Percentiles rank a stretch among this genome's conserved stretches.
Evolutionary conservation across 768 basidiomycete genomes (phyloP).

Genomic region (Amanita inopinata): DNA sequence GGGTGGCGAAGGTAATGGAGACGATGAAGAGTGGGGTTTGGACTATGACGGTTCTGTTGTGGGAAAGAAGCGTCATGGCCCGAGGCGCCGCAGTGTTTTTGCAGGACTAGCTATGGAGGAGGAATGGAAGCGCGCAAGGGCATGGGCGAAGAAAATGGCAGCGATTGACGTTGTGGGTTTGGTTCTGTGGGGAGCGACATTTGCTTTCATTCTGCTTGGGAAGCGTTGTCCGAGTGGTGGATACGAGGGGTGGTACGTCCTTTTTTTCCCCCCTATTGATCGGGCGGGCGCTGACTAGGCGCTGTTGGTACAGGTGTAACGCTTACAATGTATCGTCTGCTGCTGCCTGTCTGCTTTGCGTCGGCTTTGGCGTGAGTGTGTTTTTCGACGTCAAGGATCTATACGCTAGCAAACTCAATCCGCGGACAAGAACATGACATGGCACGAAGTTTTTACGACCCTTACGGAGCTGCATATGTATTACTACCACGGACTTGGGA

Average conservation of each 20-base stretch:
- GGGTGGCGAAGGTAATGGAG: slow-evolving; percentile 27
- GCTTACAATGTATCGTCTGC: slow-evolving; percentile 63
- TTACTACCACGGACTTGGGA: neutral
- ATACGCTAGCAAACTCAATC: slow-evolving; percentile 48
- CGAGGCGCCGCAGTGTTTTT: slow-evolving; percentile 43
- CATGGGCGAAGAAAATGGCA: slow-evolving; percentile 41
- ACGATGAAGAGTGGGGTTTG: slow-evolving; percentile 25
- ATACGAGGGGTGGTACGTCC: slow-evolving; percentile 53
- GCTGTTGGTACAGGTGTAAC: slow-evolving; percentile 42
- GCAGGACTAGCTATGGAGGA: slow-evolving; percentile 56
- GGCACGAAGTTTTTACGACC: slow-evolving; percentile 1
- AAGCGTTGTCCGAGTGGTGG: slow-evolving; percentile 53
- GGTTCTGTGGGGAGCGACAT: slow-evolving; percentile 47
- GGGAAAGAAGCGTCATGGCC: slow-evolving; percentile 25
- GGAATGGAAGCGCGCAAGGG: slow-evolving; percentile 48
- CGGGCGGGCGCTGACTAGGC: neutral
- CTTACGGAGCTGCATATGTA: slow-evolving; percentile 1
- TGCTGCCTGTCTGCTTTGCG: slow-evolving; percentile 44
- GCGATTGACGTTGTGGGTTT: slow-evolving; percentile 37
- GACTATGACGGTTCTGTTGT: slow-evolving; percentile 16
- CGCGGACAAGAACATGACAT: slow-evolving; percentile 35
- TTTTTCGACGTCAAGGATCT: slow-evolving; percentile 65
- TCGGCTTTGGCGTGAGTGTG: slow-evolving; percentile 44
- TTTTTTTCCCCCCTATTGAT: slow-evolving; percentile 1
- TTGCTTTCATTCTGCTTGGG: slow-evolving; percentile 51